Evolutionary conservation across 177 flowering plant genomes (phyloP), one percentile per base, ranked within the genome.

Genomic region (Telopea speciosissima): DNA sequence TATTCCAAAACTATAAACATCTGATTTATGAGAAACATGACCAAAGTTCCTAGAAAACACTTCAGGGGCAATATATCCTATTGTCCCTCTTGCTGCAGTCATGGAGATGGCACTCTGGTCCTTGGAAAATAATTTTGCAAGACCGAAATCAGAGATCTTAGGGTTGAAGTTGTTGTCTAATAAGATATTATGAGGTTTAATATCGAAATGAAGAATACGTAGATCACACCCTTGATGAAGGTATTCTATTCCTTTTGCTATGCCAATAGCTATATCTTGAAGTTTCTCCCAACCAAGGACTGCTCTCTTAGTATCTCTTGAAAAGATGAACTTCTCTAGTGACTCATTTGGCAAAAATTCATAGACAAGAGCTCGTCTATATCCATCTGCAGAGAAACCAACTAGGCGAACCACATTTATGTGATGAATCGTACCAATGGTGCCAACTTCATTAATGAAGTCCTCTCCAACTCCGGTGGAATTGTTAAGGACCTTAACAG

Each of bases 101-200:
- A 80, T 74, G 14, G 78, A 74, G 8, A 77, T 74, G 14, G 17
- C 33, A 58, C 82, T 80, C 26, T 70, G 28, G 0, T 70, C 78
- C 54, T 64, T 65, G 1, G 78, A 68, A 22, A 74, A 74, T 10
- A 77, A 25, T 44, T 80, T 80, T 14, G 80, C 76, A 0, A 72
- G 63, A 26, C 83, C 80, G 44, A 80, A 80, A 70, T 80, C 80
- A 11, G 76, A 77, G 13, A 80, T 72, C 68, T 80, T 80, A 1
- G 80, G 80, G 33, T 42, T 70, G 62, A 77, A 80, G 54, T 77
- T 75, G 1, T 70, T 19, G 49, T 80, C 83, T 5, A 80, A 45
- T 45, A 77, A 66, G n/a, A 80, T 67, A 31, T 80, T 80, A 11
- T 75, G 80, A 1, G 80, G 83, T 56, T 77, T 80, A 67, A 77